These are phyloP conservation scores for Argentina anserina DNA, from an alignment of 306 rosid species.

Conservation along the genomic window DNA sequence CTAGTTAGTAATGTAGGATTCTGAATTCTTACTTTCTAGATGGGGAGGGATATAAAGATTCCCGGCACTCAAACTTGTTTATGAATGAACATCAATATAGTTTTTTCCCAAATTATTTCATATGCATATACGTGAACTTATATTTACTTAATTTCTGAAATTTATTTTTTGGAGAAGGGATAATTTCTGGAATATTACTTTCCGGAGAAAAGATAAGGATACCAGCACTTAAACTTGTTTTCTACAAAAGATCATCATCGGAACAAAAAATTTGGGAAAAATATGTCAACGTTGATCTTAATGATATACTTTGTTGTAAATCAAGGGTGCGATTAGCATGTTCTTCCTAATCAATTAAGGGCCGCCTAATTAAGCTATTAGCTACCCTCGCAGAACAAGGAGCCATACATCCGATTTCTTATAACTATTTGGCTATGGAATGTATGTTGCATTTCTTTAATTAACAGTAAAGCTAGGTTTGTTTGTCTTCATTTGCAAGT, in stretches of 20 bases:
- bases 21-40: too few relatives aligned
- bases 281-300: not conserved
- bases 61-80: too few relatives aligned
- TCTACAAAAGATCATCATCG: not conserved
- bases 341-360: not conserved
- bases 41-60: too few relatives aligned
- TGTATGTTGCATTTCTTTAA: slow-evolving; percentile 15
- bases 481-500: slow-evolving; percentile 22
- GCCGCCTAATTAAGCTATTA: not conserved
- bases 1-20: not conserved
- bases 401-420: not conserved
- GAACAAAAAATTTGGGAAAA: not conserved
- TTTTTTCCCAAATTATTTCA: too few relatives aligned
- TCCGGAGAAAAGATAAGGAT: not conserved
- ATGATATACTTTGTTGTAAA: not conserved
- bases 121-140: too few relatives aligned
- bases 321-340: not conserved
- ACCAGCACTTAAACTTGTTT: not conserved
- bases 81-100: too few relatives aligned
- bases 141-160: too few relatives aligned
- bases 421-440: slow-evolving; percentile 3
- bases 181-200: not conserved
- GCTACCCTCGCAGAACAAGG: not conserved
- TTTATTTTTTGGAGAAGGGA: too few relatives aligned
- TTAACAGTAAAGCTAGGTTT: slow-evolving; percentile 5